Evolutionary conservation across 2,329 filamentous ascomycete species (phyloP), one percentile per base, ranked within the genome.

Genomic region (Colletotrichum tabaci): DNA sequence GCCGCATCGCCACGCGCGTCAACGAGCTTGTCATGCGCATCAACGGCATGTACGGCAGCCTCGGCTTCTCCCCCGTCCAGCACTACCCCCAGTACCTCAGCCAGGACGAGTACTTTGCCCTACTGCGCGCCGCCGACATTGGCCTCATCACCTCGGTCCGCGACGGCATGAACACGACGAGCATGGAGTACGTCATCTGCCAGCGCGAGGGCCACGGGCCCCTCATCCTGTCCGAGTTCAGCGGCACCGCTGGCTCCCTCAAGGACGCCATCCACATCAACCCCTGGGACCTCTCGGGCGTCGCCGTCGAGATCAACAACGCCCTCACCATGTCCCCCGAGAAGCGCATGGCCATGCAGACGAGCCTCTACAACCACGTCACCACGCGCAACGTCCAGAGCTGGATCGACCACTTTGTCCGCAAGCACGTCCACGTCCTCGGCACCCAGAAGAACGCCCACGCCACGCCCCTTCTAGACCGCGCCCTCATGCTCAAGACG

Each of bases 141-240:
- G 96, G 95, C 4, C 87, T 98, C 61, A 98, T 98, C 81, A 98
- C 96, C 8, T 98, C 94, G 76, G 95, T 98, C 26, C 91, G 96
- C 72, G 96, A 98, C 80, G 96, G 96, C 70, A 98, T 98, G 95
- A 98, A 98, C 85, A 98, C 96, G 0, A 98, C 95, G 23, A 97
- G 94, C 80, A 86, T 98, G 76, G 96, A 98, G 82, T 98, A 98
- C 80, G 91, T 98, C 68, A 89, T 98, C 69, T 97, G 94, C 81
- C 96, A 98, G 82, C 93, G 94, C 77, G 92, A 96, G 74, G 92
- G 91, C 67, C 91, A 95, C 76, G 94, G 95, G 0, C 96, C 95
- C 2, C 86, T 98, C 57, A 98, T 98, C 75, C 89, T 98, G 30
- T 98, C 96, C 16, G 96, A 98, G 81, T 98, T 98, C 82, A 98